Percentiles rank a stretch among this genome's conserved stretches.
These are phyloP conservation scores for Triticum aestivum DNA, from an alignment of 176 grass and related monocot genomes.

Conservation along the genomic window IWGSC_CS_RefSeq_v2.1 NC_057813.1:713972361-713972860, in stretches of 20 bases:
- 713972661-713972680: too few species aligned
- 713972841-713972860: background rate
- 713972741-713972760: slow-evolving; percentile 85
- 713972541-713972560: too few species aligned
- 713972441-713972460: background rate
- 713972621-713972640: slow-evolving; percentile 59
- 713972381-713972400: slow-evolving; percentile 82
- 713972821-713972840: slow-evolving; percentile 32
- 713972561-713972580: slow-evolving; percentile 7
- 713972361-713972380: slow-evolving; percentile 84
- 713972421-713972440: slow-evolving; percentile 7
- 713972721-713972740: slow-evolving; percentile 80
- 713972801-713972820: slow-evolving; percentile 88
- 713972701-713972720: slow-evolving; percentile 1
- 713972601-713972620: slow-evolving; percentile 66
- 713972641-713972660: background rate
- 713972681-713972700: background rate
- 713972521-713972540: too few species aligned
- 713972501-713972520: too few species aligned
- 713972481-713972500: background rate
- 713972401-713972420: slow-evolving; percentile 70
- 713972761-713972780: slow-evolving; percentile 91
- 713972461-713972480: slow-evolving; percentile 29
- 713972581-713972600: slow-evolving; percentile 73
- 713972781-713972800: slow-evolving; percentile 90